A percentile compares a stretch with the other conserved stretches of the same genome.
phyloP scores from a whole-genome alignment of 2,329 filamentous ascomycete genomes.

The Hypoxylon sp. region DNA sequence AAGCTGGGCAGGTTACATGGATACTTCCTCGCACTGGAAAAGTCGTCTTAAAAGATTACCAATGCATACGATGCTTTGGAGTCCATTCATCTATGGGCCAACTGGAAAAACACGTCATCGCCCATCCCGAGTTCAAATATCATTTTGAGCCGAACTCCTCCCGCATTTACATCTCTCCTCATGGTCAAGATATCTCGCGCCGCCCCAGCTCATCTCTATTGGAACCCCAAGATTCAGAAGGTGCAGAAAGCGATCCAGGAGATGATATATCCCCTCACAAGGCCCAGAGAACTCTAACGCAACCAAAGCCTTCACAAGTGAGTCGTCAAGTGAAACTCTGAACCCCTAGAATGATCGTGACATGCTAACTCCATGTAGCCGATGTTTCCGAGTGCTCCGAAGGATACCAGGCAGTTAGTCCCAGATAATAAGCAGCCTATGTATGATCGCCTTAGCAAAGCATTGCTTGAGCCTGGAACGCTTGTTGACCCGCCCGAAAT shows the following conservation, averaged over 20 bases:
- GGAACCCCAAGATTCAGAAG: slow-evolving; percentile 47
- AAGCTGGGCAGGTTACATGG: slow-evolving; percentile 60
- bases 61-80: slow-evolving; percentile 67
- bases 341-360: neutral
- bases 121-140: slow-evolving; percentile 63
- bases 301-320: slow-evolving; percentile 45
- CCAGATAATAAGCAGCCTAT: slow-evolving; percentile 67
- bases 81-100: slow-evolving; percentile 64
- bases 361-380: slow-evolving; percentile 44
- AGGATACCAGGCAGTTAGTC: slow-evolving; percentile 59
- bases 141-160: slow-evolving; percentile 55
- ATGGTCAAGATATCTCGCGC: slow-evolving; percentile 49
- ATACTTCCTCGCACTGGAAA: slow-evolving; percentile 62
- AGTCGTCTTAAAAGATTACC: slow-evolving; percentile 64
- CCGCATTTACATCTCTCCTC: slow-evolving; percentile 50
- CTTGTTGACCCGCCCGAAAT: slow-evolving; percentile 60
- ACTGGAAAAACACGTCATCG: slow-evolving; percentile 65
- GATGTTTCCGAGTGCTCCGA: slow-evolving; percentile 38
- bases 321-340: slow-evolving; percentile 16
- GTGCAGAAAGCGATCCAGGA: slow-evolving; percentile 48
- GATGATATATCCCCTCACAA: slow-evolving; percentile 48
- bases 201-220: slow-evolving; percentile 43
- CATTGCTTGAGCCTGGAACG: slow-evolving; percentile 64
- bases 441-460: slow-evolving; percentile 71
- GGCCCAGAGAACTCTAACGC: slow-evolving; percentile 38